Base-by-base conservation (phyloP, 177 flowering plant species). In the Vitis hybrid region DNA sequence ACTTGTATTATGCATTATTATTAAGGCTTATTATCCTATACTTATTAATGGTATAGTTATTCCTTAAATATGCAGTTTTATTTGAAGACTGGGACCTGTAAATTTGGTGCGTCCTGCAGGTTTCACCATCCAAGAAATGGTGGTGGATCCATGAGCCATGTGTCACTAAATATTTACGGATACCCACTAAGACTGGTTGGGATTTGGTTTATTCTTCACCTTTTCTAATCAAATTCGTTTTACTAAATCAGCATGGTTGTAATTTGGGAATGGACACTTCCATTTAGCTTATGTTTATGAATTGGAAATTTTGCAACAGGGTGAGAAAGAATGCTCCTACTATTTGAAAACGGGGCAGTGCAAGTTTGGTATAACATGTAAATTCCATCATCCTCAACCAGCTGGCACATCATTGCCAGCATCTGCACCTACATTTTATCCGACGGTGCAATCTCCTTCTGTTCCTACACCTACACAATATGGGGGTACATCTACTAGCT, bases 381-480 rank as follows among this genome's bases (percentile, higher is more conserved):
- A 81, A 83, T 83, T 81, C 78, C 84, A 83, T 77, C 86, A 83
- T 76, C 86, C 86, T 68, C 84, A 83, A 76, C 79, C 73, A 22
- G 80, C 82, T 71, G 81, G 82, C 71, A 56, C 76, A 9, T 69
- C 84, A 59, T 5, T 68, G 70, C 74, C 80, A 48, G 73, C 78
- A 10, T 79, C 86, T 77, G 82, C 86, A 78, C 82, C 84, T 70
- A 78, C 87, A 74, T 88, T 89, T 90, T 92, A 86, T 92, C 88
- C 86, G 7, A 74, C 80, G 84, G 92, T 89, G 97, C 98, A 92
- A 84, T 82, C 97, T 77, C 81, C 87, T 75, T 80, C 93, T 19
- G 80, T 81, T 79, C 90, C 88, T 77, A 73, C 89, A 61, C 79
- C 85, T 64, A 90, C 90, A 52, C 94, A 84, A 59, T 86, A 77